These are phyloP conservation scores for Chaetoceros muelleri DNA, from an alignment of 108 stramenopile genomes.

Conservation along the genomic window DNA sequence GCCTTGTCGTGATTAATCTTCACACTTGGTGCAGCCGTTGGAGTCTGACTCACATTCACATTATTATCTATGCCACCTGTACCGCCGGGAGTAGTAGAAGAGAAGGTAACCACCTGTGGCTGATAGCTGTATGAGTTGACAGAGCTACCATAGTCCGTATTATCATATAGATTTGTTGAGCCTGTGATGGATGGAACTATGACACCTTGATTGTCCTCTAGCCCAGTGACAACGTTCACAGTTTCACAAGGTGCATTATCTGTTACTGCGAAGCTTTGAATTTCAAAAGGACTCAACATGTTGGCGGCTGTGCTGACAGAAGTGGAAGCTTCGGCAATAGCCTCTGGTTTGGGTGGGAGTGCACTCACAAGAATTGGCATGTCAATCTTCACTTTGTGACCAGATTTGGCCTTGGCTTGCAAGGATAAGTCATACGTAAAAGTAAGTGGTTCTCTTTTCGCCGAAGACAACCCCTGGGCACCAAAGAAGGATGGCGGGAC, in stretches of 20 bases:
- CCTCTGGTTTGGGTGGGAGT: neutral
- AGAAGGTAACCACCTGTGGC: neutral
- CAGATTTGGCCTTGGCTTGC: conserved; percentile 1
- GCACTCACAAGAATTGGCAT: conserved; percentile 5
- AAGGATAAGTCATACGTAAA: conserved; percentile 1
- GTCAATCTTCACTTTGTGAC: neutral
- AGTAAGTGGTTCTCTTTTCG: neutral
- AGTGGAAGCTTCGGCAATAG: conserved; percentile 1
- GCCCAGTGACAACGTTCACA: neutral
- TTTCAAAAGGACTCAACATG: neutral
- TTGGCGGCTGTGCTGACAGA: neutral
- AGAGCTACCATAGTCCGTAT: neutral
- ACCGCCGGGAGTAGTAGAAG: neutral
- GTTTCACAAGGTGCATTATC: neutral
- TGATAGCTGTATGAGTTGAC: neutral
- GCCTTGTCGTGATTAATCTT: neutral
- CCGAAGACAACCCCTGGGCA: neutral
- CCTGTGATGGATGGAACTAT: neutral
- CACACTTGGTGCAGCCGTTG: neutral
- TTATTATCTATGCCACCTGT: neutral
- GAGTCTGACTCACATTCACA: neutral
- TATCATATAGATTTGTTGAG: neutral
- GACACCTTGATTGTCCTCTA: conserved; percentile 1
- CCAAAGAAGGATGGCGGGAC: conserved; percentile 12
- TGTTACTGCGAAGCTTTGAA: neutral